phyloP scores from a whole-genome alignment of 768 basidiomycete genomes.

The Pleurotus salmoneostramineus region DNA sequence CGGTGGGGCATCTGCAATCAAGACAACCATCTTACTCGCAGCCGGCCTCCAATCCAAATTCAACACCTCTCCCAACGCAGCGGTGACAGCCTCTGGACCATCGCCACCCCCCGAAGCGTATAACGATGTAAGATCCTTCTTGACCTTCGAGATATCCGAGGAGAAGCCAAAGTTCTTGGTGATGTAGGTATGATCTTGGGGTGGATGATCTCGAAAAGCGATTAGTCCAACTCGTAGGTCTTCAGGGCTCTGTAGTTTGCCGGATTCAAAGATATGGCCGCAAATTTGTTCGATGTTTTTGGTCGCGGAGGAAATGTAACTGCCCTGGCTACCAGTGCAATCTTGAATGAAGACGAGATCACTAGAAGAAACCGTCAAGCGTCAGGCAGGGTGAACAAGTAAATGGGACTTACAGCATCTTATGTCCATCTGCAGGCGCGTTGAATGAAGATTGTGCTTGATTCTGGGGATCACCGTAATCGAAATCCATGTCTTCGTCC shows the following conservation, averaged over 20 bases:
- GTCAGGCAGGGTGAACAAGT: conserved; percentile 3
- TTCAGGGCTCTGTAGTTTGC: conserved; percentile 80
- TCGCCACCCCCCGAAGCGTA: conserved; percentile 92
- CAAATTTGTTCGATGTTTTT: conserved; percentile 97
- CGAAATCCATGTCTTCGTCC: conserved; percentile 82
- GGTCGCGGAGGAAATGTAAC: conserved; percentile 89
- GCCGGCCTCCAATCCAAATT: conserved; percentile 87
- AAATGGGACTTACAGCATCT: conserved; percentile 63
- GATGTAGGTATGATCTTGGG: conserved; percentile 94
- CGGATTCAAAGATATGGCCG: conserved; percentile 91
- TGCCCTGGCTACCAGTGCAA: conserved; percentile 89
- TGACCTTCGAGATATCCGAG: conserved; percentile 84
- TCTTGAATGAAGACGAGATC: conserved; percentile 96
- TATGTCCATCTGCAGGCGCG: conserved; percentile 38
- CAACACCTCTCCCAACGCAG: conserved; percentile 81
- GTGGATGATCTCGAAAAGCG: conserved; percentile 95
- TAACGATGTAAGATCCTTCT: conserved; percentile 75
- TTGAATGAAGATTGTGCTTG: conserved; percentile 4
- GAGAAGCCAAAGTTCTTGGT: conserved; percentile 94
- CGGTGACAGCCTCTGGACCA: conserved; percentile 96
- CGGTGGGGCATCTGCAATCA: conserved; percentile 96
- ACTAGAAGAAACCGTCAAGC: conserved; percentile 32
- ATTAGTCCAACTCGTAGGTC: conserved; percentile 91
- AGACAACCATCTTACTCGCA: conserved; percentile 93
- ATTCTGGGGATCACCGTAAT: conserved; percentile 25